These are phyloP conservation scores for Centaurea solstitialis DNA, from an alignment of 129 eudicot species.

Conservation along the genomic window DNA sequence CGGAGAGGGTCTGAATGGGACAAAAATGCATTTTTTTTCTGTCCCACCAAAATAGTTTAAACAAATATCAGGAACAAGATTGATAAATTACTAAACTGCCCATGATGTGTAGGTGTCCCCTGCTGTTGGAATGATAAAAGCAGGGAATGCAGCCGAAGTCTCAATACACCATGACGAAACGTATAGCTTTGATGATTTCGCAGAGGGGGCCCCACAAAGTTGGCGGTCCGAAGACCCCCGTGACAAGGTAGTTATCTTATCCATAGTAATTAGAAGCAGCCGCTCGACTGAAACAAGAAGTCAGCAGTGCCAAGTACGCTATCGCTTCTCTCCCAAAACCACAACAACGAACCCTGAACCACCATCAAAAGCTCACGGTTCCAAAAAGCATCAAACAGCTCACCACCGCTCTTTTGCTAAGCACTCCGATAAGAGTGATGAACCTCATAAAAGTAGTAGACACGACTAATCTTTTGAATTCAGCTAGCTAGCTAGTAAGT, in stretches of 20 bases:
- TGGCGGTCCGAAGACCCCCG: slow-evolving; percentile 85
- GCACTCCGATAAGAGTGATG: slow-evolving; percentile 39
- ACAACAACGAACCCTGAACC: slow-evolving; percentile 41
- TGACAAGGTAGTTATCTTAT: slow-evolving; percentile 66
- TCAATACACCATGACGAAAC: slow-evolving; percentile 63
- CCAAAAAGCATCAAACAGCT: slow-evolving; percentile 43
- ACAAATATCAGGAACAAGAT: no score
- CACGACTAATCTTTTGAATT: slow-evolving; percentile 32
- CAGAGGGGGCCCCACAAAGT: slow-evolving; percentile 62
- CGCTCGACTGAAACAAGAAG: slow-evolving; percentile 57
- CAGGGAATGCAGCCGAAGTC: slow-evolving; percentile 65
- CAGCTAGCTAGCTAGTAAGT: slow-evolving; percentile 23
- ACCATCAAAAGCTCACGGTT: slow-evolving; percentile 38
- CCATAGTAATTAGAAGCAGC: slow-evolving; percentile 61
- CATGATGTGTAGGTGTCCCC: slow-evolving; percentile 64
- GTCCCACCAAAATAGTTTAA: no score
- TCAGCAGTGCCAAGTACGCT: slow-evolving; percentile 60
- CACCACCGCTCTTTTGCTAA: slow-evolving; percentile 46
- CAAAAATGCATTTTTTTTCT: no score
- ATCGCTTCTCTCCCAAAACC: slow-evolving; percentile 48
- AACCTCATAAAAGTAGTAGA: slow-evolving; percentile 36
- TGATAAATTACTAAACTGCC: no score
- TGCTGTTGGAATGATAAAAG: slow-evolving; percentile 69
- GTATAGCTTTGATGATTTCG: slow-evolving; percentile 56
- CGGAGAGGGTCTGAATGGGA: no score